A percentile compares a stretch with the other conserved stretches of the same genome.
Conservation (phyloP, 345 rosid genomes). For the Euphorbia pulcherrima region DNA sequence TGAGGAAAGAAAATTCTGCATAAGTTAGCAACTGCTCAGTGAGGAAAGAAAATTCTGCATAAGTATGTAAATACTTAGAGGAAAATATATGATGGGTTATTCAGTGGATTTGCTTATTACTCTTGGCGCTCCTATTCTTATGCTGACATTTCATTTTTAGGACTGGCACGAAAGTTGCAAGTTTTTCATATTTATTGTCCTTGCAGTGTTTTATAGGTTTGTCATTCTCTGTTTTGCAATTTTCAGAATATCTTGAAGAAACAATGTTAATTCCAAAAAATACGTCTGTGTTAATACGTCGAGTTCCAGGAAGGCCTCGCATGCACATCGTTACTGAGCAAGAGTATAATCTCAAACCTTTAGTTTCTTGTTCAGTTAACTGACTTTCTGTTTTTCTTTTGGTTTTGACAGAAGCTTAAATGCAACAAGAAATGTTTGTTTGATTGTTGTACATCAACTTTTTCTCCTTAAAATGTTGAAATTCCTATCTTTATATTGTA, state of each 20-base stretch:
- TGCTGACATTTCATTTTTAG: neutral
- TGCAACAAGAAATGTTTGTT: constrained; percentile 3
- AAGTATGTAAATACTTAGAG: constrained; percentile 1
- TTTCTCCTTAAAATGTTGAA: neutral
- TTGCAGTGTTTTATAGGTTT: constrained; percentile 44
- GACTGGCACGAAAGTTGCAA: too few relatives aligned
- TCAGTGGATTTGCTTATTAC: neutral
- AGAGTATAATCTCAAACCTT: constrained; percentile 75
- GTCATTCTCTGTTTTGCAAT: constrained; percentile 46
- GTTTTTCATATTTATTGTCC: constrained; percentile 22
- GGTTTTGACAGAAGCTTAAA: constrained; percentile 10
- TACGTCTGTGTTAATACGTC: constrained; percentile 93
- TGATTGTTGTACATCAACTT: neutral
- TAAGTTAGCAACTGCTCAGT: too few relatives aligned
- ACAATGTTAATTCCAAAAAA: constrained; percentile 92
- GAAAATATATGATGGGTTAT: neutral
- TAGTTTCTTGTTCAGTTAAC: constrained; percentile 21
- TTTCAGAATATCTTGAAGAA: constrained; percentile 98
- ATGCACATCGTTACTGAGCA: constrained; percentile 77
- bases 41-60: neutral
- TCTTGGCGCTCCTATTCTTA: neutral
- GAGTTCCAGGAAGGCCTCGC: constrained; percentile 98
- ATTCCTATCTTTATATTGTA: neutral
- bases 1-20: too few relatives aligned
- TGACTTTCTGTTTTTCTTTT: constrained; percentile 6